A percentile compares a stretch with the other conserved stretches of the same genome.
phyloP scores from a whole-genome alignment of 805 yeast genomes.

The Ogataea paradorogensis region DNA sequence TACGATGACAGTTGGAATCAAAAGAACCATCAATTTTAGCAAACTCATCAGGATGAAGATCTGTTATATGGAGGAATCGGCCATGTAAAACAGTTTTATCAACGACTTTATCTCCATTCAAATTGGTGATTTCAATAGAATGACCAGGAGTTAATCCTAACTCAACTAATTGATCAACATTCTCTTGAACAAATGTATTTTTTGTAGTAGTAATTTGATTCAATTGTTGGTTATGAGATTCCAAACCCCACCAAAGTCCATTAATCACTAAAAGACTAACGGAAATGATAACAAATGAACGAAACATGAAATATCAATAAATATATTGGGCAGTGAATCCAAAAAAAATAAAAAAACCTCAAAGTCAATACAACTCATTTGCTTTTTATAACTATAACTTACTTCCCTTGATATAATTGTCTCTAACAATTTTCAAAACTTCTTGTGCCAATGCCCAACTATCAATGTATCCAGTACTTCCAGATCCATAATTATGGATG shows the following conservation, averaged over 20 bases:
- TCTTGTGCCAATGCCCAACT: conserved; percentile 58
- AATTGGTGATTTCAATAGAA: conserved; percentile 32
- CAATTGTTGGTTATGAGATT: neutral
- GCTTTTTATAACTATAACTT: neutral
- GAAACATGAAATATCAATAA: conserved; percentile 3
- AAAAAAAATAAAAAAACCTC: no score
- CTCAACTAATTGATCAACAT: conserved; percentile 29
- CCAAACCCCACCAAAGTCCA: neutral
- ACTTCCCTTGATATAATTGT: neutral
- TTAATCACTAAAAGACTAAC: conserved; percentile 2
- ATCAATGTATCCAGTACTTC: conserved; percentile 66
- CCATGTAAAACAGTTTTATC: conserved; percentile 50
- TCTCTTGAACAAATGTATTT: conserved; percentile 14
- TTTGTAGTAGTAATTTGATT: neutral
- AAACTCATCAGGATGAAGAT: conserved; percentile 77
- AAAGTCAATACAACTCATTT: no score
- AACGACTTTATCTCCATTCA: conserved; percentile 14
- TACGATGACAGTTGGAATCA: conserved; percentile 54
- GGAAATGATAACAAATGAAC: conserved; percentile 2
- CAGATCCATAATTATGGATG: conserved; percentile 67
- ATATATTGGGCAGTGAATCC: neutral
- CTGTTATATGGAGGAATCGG: conserved; percentile 81
- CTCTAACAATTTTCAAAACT: conserved; percentile 31
- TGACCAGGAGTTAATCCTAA: conserved; percentile 42
- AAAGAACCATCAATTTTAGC: conserved; percentile 52